Evolutionary conservation across 164 flowering plant genomes (phyloP).

Genomic region (Sextonia rubra): DNA sequence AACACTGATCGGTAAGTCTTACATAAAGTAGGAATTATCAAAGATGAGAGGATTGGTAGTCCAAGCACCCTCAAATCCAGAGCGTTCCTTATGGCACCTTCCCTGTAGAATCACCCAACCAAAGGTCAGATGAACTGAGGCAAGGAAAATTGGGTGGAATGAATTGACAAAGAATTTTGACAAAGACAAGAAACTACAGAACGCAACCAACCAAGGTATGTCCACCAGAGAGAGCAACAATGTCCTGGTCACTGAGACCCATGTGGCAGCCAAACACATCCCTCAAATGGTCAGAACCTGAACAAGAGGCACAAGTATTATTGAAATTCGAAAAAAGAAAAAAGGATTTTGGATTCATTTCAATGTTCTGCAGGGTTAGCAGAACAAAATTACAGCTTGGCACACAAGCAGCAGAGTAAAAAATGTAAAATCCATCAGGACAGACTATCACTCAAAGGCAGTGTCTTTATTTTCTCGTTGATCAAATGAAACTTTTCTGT

Average conservation of each 20-base stretch:
- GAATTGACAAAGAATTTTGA: not conserved
- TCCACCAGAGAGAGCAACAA: slow-evolving; percentile 59
- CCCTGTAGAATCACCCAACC: slow-evolving; percentile 28
- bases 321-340: not conserved
- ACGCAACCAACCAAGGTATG: slow-evolving; percentile 44
- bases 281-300: slow-evolving; percentile 55
- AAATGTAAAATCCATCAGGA: too few species aligned
- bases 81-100: slow-evolving; percentile 61
- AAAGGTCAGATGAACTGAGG: not conserved
- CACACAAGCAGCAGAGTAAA: too few species aligned
- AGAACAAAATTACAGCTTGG: too few species aligned
- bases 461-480: too few species aligned
- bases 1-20: not conserved
- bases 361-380: too few species aligned
- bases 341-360: not conserved
- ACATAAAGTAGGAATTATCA: slow-evolving; percentile 59
- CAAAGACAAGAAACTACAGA: not conserved
- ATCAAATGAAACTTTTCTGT: too few species aligned
- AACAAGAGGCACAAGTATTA: not conserved
- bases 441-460: too few species aligned
- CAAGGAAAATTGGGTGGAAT: not conserved
- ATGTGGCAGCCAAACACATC: slow-evolving; percentile 37
- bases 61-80: slow-evolving; percentile 70
- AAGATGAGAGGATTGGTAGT: slow-evolving; percentile 49
- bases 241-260: slow-evolving; percentile 54